phyloP scores from a whole-genome alignment of 768 basidiomycete species.

The Lactarius hengduanensis region DNA sequence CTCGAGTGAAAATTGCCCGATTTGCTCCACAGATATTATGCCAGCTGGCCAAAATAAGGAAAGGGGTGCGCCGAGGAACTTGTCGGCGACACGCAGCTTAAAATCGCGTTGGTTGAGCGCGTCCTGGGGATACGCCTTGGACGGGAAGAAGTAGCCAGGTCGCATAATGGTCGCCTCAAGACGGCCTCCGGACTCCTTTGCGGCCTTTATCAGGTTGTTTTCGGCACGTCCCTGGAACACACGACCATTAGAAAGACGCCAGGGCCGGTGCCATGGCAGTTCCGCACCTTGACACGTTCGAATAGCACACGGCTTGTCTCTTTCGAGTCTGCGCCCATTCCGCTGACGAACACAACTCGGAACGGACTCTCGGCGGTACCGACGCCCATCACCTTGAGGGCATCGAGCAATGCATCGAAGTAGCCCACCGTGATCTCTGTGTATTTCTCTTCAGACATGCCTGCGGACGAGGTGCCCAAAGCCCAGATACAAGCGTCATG shows the following conservation, averaged over 20 bases:
- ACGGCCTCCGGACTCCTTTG: conserved; percentile 14
- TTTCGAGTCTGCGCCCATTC: conserved; percentile 32
- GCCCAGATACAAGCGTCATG: conserved; percentile 35
- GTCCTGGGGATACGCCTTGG: conserved; percentile 24
- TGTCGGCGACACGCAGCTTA: conserved; percentile 13
- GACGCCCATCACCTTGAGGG: conserved; percentile 18
- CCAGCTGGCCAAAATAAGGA: conserved; percentile 13
- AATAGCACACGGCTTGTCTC: conserved; percentile 32
- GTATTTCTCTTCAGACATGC: conserved; percentile 27
- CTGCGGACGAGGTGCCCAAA: conserved; percentile 26
- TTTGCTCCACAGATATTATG: conserved; percentile 15
- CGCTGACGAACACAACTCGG: conserved; percentile 34
- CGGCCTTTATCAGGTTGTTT: conserved; percentile 20
- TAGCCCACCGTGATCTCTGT: conserved; percentile 34
- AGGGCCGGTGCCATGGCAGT: background rate
- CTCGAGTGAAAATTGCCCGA: conserved; percentile 22
- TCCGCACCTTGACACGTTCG: conserved; percentile 32
- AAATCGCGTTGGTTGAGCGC: conserved; percentile 18
- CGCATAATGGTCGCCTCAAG: conserved; percentile 21
- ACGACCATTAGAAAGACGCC: background rate
- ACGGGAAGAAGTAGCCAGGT: conserved; percentile 29
- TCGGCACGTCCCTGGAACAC: conserved; percentile 25
- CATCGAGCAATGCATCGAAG: conserved; percentile 20
- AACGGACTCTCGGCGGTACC: conserved; percentile 31
- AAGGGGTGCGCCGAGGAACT: conserved; percentile 14